Evolutionary conservation across 352 stramenopile species (phyloP).

Genomic region (Phytophthora megakarya): DNA sequence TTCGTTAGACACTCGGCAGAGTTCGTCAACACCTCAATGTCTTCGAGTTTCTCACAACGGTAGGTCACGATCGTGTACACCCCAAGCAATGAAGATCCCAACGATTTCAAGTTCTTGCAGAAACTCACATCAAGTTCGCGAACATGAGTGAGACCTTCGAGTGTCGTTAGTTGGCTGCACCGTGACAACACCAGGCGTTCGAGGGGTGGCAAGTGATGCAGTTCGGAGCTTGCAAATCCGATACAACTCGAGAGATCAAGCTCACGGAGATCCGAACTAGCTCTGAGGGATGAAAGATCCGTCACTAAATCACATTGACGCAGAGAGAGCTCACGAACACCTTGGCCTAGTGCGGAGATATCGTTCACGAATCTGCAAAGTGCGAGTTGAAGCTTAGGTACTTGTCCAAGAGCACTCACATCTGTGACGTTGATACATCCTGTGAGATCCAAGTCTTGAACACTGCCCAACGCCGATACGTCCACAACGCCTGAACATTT

Average conservation of each 20-base stretch:
- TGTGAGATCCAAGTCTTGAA: constrained; percentile 61
- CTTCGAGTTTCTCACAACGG: constrained; percentile 52
- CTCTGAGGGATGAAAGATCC: constrained; percentile 49
- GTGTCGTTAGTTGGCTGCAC: constrained; percentile 48
- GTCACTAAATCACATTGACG: constrained; percentile 55
- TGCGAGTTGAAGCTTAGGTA: constrained; percentile 60
- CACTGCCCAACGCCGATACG: constrained; percentile 39
- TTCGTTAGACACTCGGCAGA: constrained; percentile 21
- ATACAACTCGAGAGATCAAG: constrained; percentile 65
- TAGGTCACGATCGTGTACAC: constrained; percentile 53
- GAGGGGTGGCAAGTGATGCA: constrained; percentile 46
- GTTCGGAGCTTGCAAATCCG: constrained; percentile 38
- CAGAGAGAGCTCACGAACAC: constrained; percentile 48
- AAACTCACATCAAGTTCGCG: constrained; percentile 77
- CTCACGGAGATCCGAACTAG: constrained; percentile 38
- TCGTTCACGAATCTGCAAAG: constrained; percentile 56
- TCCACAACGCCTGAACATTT: constrained; percentile 53
- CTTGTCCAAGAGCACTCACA: constrained; percentile 49
- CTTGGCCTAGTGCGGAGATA: constrained; percentile 46
- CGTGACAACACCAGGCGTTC: constrained; percentile 59
- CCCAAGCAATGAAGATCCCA: constrained; percentile 35
- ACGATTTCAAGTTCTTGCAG: constrained; percentile 49
- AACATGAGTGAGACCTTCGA: constrained; percentile 48
- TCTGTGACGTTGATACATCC: constrained; percentile 60
- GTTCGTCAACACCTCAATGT: constrained; percentile 44